Percentiles rank a stretch among this genome's conserved stretches.
These are phyloP conservation scores for Straminergon stramineum DNA, from an alignment of 225 moss, liverwort and hornwort genomes.

Conservation along the genomic window DNA sequence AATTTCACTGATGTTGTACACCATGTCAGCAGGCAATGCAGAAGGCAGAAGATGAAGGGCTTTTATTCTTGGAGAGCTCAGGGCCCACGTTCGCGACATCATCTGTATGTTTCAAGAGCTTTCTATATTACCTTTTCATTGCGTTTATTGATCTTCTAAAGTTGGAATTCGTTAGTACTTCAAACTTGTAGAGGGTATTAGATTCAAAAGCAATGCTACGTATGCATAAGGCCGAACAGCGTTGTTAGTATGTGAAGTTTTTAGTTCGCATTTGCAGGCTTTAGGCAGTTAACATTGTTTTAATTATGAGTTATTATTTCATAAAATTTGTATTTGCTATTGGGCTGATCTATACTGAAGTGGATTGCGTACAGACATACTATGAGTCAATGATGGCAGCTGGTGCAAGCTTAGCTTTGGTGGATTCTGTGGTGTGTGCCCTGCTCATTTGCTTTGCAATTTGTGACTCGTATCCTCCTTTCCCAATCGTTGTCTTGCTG, in stretches of 20 bases:
- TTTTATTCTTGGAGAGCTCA: slow-evolving; percentile 56
- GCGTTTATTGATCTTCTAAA: background rate
- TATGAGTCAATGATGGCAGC: slow-evolving; percentile 91
- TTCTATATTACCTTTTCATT: background rate
- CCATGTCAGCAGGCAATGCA: slow-evolving; percentile 65
- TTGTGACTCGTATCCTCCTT: background rate
- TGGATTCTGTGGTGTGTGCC: slow-evolving; percentile 75
- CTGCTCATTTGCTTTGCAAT: background rate
- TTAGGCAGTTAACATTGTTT: background rate
- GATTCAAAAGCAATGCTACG: background rate
- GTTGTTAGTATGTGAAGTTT: background rate
- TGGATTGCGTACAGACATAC: slow-evolving; percentile 52
- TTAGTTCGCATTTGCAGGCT: background rate
- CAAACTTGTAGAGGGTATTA: background rate
- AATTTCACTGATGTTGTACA: background rate
- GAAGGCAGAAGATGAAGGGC: slow-evolving; percentile 78
- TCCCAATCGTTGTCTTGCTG: background rate
- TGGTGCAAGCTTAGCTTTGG: slow-evolving; percentile 80
- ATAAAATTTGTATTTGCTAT: background rate
- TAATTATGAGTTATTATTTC: background rate
- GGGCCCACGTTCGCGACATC: slow-evolving; percentile 90
- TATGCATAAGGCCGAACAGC: background rate
- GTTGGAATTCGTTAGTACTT: background rate
- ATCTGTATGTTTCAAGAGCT: slow-evolving; percentile 34
- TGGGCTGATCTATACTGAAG: background rate